Evolutionary conservation across 306 rosid species (phyloP).

Genomic region (Comarum palustre): DNA sequence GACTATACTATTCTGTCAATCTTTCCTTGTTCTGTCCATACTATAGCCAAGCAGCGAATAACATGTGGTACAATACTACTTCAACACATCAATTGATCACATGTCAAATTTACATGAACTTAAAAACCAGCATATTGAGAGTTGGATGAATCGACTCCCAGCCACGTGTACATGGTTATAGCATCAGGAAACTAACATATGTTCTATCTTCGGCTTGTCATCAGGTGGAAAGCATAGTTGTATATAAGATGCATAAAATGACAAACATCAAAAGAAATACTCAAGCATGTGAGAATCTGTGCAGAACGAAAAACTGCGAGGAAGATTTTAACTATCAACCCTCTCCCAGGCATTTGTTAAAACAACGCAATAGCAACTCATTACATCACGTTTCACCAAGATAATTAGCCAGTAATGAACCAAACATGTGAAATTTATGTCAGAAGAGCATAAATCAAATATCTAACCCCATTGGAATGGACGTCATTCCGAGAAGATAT

Average conservation of each 20-base stretch:
- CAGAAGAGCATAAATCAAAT: constrained; percentile 2
- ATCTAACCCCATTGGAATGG: constrained; percentile 45
- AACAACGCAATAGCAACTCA: neutral
- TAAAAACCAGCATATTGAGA: neutral
- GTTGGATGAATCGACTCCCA: neutral
- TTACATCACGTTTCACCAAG: neutral
- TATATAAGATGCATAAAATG: neutral
- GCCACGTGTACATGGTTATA: neutral
- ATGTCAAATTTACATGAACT: neutral
- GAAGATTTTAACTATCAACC: neutral
- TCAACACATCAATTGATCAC: neutral
- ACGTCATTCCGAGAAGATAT: constrained; percentile 25
- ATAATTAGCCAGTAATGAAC: neutral
- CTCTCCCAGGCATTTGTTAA: neutral
- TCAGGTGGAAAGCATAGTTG: neutral
- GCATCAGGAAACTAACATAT: neutral
- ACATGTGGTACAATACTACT: neutral
- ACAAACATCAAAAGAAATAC: neutral
- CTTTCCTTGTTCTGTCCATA: neutral
- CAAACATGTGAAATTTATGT: neutral
- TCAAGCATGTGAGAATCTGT: neutral
- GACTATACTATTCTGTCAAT: neutral
- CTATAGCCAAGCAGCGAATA: neutral
- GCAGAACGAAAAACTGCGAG: neutral
- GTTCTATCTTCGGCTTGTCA: neutral